phyloP scores from a whole-genome alignment of 345 rosid genomes.

The Hibiscus mutabilis region DNA sequence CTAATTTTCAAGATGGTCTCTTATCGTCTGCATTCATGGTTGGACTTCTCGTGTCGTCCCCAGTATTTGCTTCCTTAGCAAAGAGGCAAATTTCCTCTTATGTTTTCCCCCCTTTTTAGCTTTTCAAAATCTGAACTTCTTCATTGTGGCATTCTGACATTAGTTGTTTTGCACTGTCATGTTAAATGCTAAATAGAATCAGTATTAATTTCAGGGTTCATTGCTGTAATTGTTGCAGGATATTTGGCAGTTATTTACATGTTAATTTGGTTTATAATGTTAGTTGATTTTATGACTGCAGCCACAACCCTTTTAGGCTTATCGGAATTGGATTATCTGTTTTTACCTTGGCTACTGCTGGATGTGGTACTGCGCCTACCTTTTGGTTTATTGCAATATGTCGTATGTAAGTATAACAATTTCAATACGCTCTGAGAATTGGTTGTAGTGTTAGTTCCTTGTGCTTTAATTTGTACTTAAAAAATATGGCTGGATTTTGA shows the following conservation, averaged over 20 bases:
- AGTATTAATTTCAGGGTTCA: background rate
- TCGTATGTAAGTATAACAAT: slow-evolving; percentile 55
- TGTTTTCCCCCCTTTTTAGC: background rate
- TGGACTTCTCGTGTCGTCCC: slow-evolving; percentile 90
- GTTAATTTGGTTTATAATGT: slow-evolving; percentile 6
- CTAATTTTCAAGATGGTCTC: slow-evolving; percentile 83
- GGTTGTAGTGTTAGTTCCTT: background rate
- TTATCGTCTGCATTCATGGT: slow-evolving; percentile 97
- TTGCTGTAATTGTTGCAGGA: background rate
- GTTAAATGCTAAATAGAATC: background rate
- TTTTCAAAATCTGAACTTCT: background rate
- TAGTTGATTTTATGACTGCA: slow-evolving; percentile 29
- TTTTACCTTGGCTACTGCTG: slow-evolving; percentile 75
- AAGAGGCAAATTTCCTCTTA: slow-evolving; percentile 42
- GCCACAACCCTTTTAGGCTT: slow-evolving; percentile 77
- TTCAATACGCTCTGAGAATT: background rate
- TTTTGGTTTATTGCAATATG: slow-evolving; percentile 81
- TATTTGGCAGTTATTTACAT: background rate
- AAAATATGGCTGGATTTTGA: background rate
- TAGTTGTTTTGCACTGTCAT: background rate
- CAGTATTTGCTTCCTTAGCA: slow-evolving; percentile 77
- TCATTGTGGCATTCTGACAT: background rate
- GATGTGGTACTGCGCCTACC: slow-evolving; percentile 68
- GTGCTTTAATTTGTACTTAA: background rate
- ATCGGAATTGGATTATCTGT: slow-evolving; percentile 86